Conservation (phyloP, 106 monocot species). For the Dendrobium nobile region DNA sequence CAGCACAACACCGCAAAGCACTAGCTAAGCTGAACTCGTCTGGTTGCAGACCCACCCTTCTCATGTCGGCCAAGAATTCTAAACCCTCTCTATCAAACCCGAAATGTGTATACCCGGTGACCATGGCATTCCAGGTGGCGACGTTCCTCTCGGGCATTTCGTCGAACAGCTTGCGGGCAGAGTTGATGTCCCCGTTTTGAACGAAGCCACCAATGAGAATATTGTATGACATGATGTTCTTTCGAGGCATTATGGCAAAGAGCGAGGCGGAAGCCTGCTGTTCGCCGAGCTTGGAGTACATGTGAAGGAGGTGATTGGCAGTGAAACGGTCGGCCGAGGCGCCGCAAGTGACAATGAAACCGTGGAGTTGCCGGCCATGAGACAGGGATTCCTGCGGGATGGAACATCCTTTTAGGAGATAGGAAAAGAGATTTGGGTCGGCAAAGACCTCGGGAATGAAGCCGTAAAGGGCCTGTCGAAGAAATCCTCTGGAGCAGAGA, state of each 20-base stretch:
- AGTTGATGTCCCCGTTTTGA: slow-evolving; percentile 27
- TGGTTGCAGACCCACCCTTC: slow-evolving; percentile 26
- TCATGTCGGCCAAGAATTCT: slow-evolving; percentile 35
- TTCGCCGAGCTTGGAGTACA: slow-evolving; percentile 41
- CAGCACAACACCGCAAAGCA: slow-evolving; percentile 45
- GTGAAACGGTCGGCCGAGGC: slow-evolving; percentile 55
- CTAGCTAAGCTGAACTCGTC: slow-evolving; percentile 72
- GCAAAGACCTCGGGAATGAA: slow-evolving; percentile 18
- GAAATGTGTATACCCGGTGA: slow-evolving; percentile 42
- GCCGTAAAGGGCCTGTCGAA: slow-evolving; percentile 16
- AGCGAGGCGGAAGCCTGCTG: slow-evolving; percentile 15
- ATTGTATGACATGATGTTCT: slow-evolving; percentile 68
- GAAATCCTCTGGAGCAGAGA: slow-evolving; percentile 25
- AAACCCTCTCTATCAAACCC: slow-evolving; percentile 47
- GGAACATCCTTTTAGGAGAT: slow-evolving; percentile 43
- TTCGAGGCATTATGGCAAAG: slow-evolving; percentile 44
- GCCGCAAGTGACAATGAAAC: slow-evolving; percentile 48
- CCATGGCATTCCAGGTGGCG: slow-evolving; percentile 68
- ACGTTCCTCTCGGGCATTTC: slow-evolving; percentile 63
- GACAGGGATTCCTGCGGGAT: slow-evolving; percentile 12
- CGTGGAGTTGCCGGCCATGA: slow-evolving; percentile 38
- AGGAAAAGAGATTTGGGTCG: slow-evolving; percentile 36
- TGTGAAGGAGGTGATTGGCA: slow-evolving; percentile 65
- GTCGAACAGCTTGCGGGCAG: slow-evolving; percentile 50
- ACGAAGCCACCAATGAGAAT: slow-evolving; percentile 50